Conservation (phyloP, 2,329 filamentous ascomycete genomes). For the Kalaharituber pfeilii region DNA sequence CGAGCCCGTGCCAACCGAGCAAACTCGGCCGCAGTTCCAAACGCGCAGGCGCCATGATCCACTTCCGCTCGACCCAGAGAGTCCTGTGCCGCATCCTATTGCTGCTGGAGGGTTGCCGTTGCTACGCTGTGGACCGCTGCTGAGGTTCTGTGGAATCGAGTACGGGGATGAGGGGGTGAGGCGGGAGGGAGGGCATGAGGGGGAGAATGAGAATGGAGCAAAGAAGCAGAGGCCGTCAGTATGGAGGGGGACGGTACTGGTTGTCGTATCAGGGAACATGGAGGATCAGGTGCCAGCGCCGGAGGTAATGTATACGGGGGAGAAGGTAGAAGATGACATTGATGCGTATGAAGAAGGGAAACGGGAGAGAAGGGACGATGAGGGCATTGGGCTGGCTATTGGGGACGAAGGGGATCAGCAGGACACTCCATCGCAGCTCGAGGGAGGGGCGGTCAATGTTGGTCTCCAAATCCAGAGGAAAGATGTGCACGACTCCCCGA, state of each 20-base stretch:
- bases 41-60: background rate
- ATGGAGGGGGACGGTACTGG: slow-evolving; percentile 10
- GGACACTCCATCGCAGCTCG: too few species aligned
- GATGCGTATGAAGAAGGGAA: slow-evolving; percentile 62
- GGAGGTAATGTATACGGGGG: slow-evolving; percentile 43
- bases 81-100: background rate
- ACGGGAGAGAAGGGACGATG: slow-evolving; percentile 4
- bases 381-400: background rate
- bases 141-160: slow-evolving; percentile 9
- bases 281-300: background rate
- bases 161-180: too few species aligned
- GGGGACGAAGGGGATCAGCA: background rate
- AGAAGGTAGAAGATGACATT: slow-evolving; percentile 58
- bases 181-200: too few species aligned
- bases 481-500: background rate
- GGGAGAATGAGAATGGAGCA: background rate
- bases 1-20: background rate
- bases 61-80: background rate
- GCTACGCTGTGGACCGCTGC: slow-evolving; percentile 12
- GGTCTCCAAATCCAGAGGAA: background rate
- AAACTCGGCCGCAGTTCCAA: background rate
- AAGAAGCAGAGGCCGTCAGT: slow-evolving; percentile 1
- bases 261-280: slow-evolving; percentile 2
- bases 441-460: background rate
- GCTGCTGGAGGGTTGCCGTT: background rate